A percentile compares a stretch with the other conserved stretches of the same genome.
Conservation (phyloP, 768 basidiomycete species). For the Tricholoma saponaceum region DNA sequence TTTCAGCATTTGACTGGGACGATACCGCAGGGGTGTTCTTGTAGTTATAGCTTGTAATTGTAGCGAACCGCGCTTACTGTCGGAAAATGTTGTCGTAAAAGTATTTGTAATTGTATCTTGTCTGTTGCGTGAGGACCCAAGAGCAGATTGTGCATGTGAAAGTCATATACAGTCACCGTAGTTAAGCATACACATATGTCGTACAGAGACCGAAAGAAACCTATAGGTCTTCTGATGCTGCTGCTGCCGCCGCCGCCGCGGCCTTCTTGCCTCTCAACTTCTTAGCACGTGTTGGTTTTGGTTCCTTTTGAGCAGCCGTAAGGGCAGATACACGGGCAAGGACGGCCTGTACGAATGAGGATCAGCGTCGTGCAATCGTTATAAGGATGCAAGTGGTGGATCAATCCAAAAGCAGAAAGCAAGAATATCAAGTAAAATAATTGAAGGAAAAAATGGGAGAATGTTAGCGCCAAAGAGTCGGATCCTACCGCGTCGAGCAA, state of each 20-base stretch:
- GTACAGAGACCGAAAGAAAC: conserved; percentile 13
- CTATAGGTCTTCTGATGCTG: conserved; percentile 12
- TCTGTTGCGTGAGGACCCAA: neutral
- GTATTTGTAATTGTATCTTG: conserved; percentile 9
- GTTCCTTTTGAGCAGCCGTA: conserved; percentile 64
- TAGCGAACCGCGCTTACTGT: neutral
- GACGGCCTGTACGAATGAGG: conserved; percentile 46
- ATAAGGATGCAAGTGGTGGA: neutral
- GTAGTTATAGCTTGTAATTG: neutral
- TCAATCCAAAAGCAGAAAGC: conserved; percentile 4
- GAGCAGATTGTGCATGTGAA: conserved; percentile 18
- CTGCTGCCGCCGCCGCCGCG: conserved; percentile 22
- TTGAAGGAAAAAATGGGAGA: conserved; percentile 13
- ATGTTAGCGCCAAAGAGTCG: conserved; percentile 76
- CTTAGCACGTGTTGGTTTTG: conserved; percentile 61
- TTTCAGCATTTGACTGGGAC: conserved; percentile 24
- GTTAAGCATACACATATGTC: conserved; percentile 15
- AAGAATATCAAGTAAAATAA: conserved; percentile 10
- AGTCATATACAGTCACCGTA: conserved; percentile 18
- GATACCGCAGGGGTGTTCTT: neutral
- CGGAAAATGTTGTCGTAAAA: neutral
- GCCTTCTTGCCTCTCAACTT: conserved; percentile 74
- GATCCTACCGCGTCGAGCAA: conserved; percentile 49
- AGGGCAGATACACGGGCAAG: conserved; percentile 77
- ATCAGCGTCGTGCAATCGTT: conserved; percentile 24